Base-by-base conservation (phyloP, 2,329 filamentous ascomycete species). In the Aureobasidium subglaciale region DNA sequence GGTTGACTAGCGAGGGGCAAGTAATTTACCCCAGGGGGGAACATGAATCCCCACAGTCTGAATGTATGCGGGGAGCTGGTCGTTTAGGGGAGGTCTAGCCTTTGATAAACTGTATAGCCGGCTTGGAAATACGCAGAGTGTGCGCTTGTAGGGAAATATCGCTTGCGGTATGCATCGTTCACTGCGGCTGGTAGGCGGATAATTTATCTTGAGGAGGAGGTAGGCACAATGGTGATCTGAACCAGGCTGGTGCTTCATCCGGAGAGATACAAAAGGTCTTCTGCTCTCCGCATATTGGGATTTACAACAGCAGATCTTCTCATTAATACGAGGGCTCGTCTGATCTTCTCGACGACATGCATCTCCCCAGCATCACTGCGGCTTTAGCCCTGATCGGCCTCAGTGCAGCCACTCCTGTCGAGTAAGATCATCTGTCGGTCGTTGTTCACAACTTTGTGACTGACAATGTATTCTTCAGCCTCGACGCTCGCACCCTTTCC, bases 341-440 rank as follows among this genome's bases (percentile, higher is more conserved):
- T 16, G 10, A 37, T 16, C 45, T n/a, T 10, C 27, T 13, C 8
- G 4, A 29, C 11, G 38, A 2, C 41, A 66, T 65, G 64, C 57
- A 61, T 52, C 60, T 65, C 53, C 49, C 55, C 15, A 57, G 52
- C 27, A 37, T 67, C 42, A 60, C 56, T 27, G 59, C 60, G 16
- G 59, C 60, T 49, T 58, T 67, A 45, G 64, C 63, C 10, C 40
- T 67, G 30, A 56, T 60, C 32, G 56, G 58, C 54, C 58, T 59
- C 41, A 58, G 59, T 15, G 16, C 48, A 7, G 58, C 62, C 10
- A 53, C 59, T 24, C 64, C 63, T 10, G 57, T 56, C 13, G 59
- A 57, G 58, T 62, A 46, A 27, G 32, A 62, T 64, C n/a, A 25
- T 10, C 53, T 15, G 2, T 11, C 15, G 16, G 2, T 18, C n/a